Percentiles rank a stretch among this genome's conserved stretches.
Conservation (phyloP, 1,284 basidiomycete genomes). For the Phellinidium pouzarii region DNA sequence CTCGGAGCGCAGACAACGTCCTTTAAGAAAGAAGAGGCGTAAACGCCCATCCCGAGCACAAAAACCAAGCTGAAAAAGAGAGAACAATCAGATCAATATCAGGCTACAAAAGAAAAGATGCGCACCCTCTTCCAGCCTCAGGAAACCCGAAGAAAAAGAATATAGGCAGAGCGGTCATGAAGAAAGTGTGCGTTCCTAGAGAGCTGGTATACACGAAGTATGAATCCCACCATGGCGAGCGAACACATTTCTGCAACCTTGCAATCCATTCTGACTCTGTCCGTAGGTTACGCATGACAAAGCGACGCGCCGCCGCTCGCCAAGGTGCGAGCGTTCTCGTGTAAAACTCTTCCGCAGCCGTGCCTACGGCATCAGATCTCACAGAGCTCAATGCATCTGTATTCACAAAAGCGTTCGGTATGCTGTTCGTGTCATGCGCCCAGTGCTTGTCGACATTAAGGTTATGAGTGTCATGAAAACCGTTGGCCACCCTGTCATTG, state of each 20-base stretch:
- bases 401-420: neutral
- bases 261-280: slow-evolving; percentile 65
- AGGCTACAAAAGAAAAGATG: slow-evolving; percentile 15
- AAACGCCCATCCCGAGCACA: slow-evolving; percentile 78
- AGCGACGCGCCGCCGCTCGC: slow-evolving; percentile 58
- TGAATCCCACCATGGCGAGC: slow-evolving; percentile 69
- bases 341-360: slow-evolving; percentile 53
- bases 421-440: neutral
- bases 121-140: slow-evolving; percentile 70
- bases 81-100: neutral
- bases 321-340: slow-evolving; percentile 57
- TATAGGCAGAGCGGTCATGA: slow-evolving; percentile 83
- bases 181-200: slow-evolving; percentile 91
- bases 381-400: neutral
- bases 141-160: slow-evolving; percentile 84
- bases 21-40: slow-evolving; percentile 78
- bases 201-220: slow-evolving; percentile 91
- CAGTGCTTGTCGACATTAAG: neutral
- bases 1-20: slow-evolving; percentile 89
- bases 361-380: slow-evolving; percentile 20
- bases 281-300: slow-evolving; percentile 52
- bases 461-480: neutral
- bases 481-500: no score
- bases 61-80: slow-evolving; percentile 52
- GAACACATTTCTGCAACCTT: slow-evolving; percentile 64